A percentile compares a stretch with the other conserved stretches of the same genome.
These are phyloP conservation scores for Aspergillus sp. DNA, from an alignment of 2,329 filamentous ascomycete species.

Conservation along the genomic window DNA sequence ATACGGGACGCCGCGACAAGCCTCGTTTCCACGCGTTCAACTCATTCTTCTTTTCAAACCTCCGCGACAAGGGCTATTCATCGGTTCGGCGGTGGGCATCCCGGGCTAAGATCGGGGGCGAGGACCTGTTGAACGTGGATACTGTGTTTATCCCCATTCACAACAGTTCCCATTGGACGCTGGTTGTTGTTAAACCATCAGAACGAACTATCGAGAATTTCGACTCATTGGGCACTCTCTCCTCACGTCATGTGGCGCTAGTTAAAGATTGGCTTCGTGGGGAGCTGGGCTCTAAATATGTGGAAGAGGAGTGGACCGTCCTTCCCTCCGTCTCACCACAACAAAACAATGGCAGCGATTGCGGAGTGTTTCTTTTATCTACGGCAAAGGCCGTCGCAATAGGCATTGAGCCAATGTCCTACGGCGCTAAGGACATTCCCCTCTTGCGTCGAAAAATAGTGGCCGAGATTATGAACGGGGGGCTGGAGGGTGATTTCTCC, in stretches of 20 bases:
- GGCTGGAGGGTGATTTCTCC: slow-evolving; percentile 39
- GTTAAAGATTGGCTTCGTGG: slow-evolving; percentile 38
- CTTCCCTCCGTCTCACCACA: slow-evolving; percentile 36
- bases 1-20: slow-evolving; percentile 27
- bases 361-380: slow-evolving; percentile 47
- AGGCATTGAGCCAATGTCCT: slow-evolving; percentile 39
- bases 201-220: slow-evolving; percentile 44
- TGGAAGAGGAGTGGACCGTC: slow-evolving; percentile 41
- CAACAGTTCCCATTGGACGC: slow-evolving; percentile 43
- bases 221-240: slow-evolving; percentile 38
- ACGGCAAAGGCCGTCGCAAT: slow-evolving; percentile 45
- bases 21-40: slow-evolving; percentile 41
- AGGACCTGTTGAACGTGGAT: slow-evolving; percentile 40
- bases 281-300: slow-evolving; percentile 37
- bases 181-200: slow-evolving; percentile 41
- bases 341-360: slow-evolving; percentile 45
- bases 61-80: slow-evolving; percentile 36
- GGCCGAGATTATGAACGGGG: slow-evolving; percentile 43
- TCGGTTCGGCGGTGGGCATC: slow-evolving; percentile 39
- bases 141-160: slow-evolving; percentile 46
- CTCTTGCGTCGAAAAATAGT: slow-evolving; percentile 43
- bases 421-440: slow-evolving; percentile 35
- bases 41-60: slow-evolving; percentile 41
- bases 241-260: slow-evolving; percentile 25
- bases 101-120: slow-evolving; percentile 44